Percentiles rank a stretch among this genome's conserved stretches.
Conservation (phyloP, 2,329 filamentous ascomycete genomes). For the Aureobasidium sp. region DNA sequence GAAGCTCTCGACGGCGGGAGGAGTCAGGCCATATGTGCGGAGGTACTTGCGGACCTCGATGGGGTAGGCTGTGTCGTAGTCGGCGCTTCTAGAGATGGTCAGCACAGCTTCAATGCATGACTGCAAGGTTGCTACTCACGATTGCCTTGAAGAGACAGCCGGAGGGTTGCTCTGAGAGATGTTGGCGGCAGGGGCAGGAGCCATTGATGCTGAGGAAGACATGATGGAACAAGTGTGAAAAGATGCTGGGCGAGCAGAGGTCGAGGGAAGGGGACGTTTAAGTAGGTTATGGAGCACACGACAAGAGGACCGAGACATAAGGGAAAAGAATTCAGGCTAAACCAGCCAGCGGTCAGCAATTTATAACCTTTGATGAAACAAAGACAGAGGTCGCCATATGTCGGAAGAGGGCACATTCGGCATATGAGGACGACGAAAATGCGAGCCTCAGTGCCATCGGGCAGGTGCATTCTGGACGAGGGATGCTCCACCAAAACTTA, state of each 20-base stretch:
- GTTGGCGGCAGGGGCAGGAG: constrained; percentile 19
- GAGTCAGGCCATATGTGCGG: constrained; percentile 46
- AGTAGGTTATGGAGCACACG: constrained; percentile 6
- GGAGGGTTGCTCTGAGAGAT: constrained; percentile 30
- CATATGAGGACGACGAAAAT: constrained; percentile 11
- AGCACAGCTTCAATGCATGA: constrained; percentile 16
- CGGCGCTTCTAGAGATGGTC: constrained; percentile 32
- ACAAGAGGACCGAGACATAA: constrained; percentile 13
- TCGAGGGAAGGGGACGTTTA: not conserved
- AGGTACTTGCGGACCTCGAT: constrained; percentile 45
- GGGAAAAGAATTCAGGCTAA: constrained; percentile 13
- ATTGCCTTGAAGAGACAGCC: constrained; percentile 26
- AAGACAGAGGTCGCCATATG: constrained; percentile 1
- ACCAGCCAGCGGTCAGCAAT: constrained; percentile 10
- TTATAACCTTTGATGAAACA: constrained; percentile 5
- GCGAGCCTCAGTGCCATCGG: constrained; percentile 1
- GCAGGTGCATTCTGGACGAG: constrained; percentile 1
- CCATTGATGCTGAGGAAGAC: constrained; percentile 31
- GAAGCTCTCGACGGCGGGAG: constrained; percentile 44
- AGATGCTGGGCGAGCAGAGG: not conserved
- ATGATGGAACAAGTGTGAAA: constrained; percentile 18
- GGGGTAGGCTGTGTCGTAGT: constrained; percentile 45
- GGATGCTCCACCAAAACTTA: constrained; percentile 5
- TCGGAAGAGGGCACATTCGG: constrained; percentile 5
- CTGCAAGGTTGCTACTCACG: constrained; percentile 20